Percentiles rank a stretch among this genome's conserved stretches.
Conservation (phyloP, 1,284 basidiomycete species). For the Tetrapyrgos nigripes region DNA sequence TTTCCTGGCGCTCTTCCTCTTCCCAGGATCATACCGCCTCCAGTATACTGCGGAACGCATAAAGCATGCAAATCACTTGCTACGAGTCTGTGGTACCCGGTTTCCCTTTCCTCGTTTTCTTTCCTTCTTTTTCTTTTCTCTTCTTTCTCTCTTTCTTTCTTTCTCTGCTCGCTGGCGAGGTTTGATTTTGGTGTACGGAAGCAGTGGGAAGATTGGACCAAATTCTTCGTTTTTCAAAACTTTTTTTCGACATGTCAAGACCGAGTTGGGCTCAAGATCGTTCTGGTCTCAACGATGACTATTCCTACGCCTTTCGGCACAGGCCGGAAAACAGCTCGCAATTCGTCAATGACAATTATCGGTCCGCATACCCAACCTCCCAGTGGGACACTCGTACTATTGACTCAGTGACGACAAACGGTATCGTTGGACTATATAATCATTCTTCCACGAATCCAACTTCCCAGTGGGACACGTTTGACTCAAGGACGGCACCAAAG, state of each 20-base stretch:
- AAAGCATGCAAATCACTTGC: no score
- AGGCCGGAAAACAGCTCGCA: background rate
- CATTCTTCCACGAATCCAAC: no score
- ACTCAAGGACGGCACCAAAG: no score
- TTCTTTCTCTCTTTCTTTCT: no score
- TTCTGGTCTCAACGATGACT: background rate
- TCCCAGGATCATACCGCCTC: no score
- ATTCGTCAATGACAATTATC: background rate
- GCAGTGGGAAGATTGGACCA: background rate
- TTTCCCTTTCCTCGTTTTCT: no score
- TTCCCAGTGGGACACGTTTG: no score
- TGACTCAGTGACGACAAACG: background rate
- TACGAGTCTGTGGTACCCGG: no score
- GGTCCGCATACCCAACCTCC: background rate
- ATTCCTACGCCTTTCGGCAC: background rate
- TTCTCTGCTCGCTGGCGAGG: background rate
- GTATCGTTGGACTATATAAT: background rate
- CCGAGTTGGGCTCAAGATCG: background rate
- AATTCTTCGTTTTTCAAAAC: background rate
- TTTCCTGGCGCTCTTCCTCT: no score
- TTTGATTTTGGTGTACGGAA: no score
- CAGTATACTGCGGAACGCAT: no score
- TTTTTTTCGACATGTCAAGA: background rate
- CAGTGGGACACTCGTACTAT: background rate
- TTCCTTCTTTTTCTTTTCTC: no score